phyloP scores from a whole-genome alignment of 108 stramenopile genomes.

The Fragilaria crotonensis region DNA sequence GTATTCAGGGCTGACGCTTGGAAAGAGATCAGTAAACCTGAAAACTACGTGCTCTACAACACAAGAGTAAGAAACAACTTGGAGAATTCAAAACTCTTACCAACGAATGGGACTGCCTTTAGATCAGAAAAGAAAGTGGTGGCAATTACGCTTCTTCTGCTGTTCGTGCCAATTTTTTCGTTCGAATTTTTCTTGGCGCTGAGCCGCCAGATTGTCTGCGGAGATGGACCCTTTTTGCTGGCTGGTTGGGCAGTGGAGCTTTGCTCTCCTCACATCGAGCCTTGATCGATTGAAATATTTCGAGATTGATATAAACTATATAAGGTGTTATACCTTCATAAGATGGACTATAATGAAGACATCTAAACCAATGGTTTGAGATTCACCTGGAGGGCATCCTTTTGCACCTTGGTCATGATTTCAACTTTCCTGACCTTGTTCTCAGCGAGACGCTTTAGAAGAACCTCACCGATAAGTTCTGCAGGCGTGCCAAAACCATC shows the following conservation, averaged over 20 bases:
- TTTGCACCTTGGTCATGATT: slow-evolving; percentile 2
- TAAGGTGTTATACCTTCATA: neutral
- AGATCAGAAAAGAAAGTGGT: slow-evolving; percentile 35
- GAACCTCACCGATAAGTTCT: slow-evolving; percentile 22
- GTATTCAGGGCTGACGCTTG: slow-evolving; percentile 20
- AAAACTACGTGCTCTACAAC: slow-evolving; percentile 68
- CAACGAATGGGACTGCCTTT: neutral
- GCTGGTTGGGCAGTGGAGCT: slow-evolving; percentile 3
- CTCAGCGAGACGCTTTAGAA: slow-evolving; percentile 17
- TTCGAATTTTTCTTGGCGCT: slow-evolving; percentile 70
- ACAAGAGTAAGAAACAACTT: slow-evolving; percentile 22
- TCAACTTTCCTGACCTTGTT: slow-evolving; percentile 17
- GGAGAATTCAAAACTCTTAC: neutral
- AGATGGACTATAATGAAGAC: too few species aligned
- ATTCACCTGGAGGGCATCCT: neutral
- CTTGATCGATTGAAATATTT: neutral
- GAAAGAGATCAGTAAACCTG: slow-evolving; percentile 65
- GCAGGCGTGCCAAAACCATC: slow-evolving; percentile 53
- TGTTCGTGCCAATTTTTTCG: slow-evolving; percentile 76
- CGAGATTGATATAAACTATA: neutral
- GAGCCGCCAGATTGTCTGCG: slow-evolving; percentile 61
- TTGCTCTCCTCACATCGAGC: slow-evolving; percentile 4
- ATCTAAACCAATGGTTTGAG: neutral
- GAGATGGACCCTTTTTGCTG: slow-evolving; percentile 6
- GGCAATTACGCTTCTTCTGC: slow-evolving; percentile 33